Base-by-base conservation (phyloP, 495 filamentous ascomycete genomes). In the Amniculicola lignicola region DNA sequence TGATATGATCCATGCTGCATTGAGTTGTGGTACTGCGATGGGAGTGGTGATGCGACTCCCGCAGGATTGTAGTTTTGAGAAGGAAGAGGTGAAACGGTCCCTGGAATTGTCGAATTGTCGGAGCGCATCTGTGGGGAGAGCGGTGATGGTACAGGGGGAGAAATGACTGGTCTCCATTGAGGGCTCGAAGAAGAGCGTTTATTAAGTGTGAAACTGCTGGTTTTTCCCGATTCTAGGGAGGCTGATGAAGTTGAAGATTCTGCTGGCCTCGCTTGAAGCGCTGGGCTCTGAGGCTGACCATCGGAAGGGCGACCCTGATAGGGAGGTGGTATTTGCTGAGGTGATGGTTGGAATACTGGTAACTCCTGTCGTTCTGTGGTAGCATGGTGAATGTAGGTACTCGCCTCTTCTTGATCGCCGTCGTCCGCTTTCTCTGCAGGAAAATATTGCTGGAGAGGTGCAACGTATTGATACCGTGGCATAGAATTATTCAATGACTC, bases 321-420 rank as follows among this genome's bases (percentile, higher is more conserved):
- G 43, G 22, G 14, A 4, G 19, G 41, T 6, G 41, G 6, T 15
- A 25, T 10, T 16, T 29, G 22, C 25, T 27, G 14, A 29, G 43
- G 43, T 29, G 43, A 47, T 33, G 23, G 4, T 18, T 47, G 43
- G 22, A n/a, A 47, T 4, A 16, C 22, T 18, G 43, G 43, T n/a
- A 47, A 33, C 27, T 47, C 43, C 22, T 47, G 43, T 33, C 43
- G 43, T 14, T 47, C 43, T 4, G 27, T 3, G 3, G 43, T 47
- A 47, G 43, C n/a, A 15, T 47, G 43, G 22, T 28, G 22, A 14
- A 19, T 27, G 9, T 33, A 47, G 4, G n/a, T 6, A 18, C 36
- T 18, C 4, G 4, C 4, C n/a, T 39, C 5, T 39, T 39, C 36
- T 15, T 15, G 4, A 19, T 47, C 25, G 3, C n/a, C 18, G 15